A percentile compares a stretch with the other conserved stretches of the same genome.
Conservation (phyloP, 495 filamentous ascomycete species). For the Penicillium flavigenum region DNA sequence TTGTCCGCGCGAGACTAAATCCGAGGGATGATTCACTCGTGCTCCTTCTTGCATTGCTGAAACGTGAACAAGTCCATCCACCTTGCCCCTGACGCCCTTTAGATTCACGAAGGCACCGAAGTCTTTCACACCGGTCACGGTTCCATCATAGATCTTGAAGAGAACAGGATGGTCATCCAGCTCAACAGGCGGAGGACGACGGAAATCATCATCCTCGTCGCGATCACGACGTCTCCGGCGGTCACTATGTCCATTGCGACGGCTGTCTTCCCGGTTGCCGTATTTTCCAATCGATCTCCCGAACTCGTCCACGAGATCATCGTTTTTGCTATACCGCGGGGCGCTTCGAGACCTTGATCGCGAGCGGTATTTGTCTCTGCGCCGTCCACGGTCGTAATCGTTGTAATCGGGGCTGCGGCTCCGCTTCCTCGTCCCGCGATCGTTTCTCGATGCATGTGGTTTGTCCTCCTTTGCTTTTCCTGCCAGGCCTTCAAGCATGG, state of each 20-base stretch:
- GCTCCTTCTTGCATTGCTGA: conserved; percentile 87
- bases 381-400: conserved; percentile 52
- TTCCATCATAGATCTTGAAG: conserved; percentile 87
- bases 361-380: conserved; percentile 54
- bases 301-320: conserved; percentile 64
- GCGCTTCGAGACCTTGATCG: conserved; percentile 55
- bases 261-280: conserved; percentile 41
- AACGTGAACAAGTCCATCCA: conserved; percentile 94
- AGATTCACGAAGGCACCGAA: conserved; percentile 96
- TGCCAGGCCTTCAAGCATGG: conserved; percentile 82
- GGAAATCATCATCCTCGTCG: conserved; percentile 63
- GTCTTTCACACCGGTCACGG: conserved; percentile 87
- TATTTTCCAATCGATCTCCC: conserved; percentile 49
- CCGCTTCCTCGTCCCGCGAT: conserved; percentile 60
- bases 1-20: conserved; percentile 78
- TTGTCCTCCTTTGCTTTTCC: conserved; percentile 57
- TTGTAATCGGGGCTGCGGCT: conserved; percentile 70
- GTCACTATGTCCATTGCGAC: conserved; percentile 42
- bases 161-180: conserved; percentile 77
- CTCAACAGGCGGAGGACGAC: conserved; percentile 71
- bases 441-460: conserved; percentile 29
- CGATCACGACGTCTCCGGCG: conserved; percentile 42
- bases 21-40: conserved; percentile 87
- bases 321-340: conserved; percentile 45
- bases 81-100: conserved; percentile 79